Base-by-base conservation (phyloP, 257 asterid species). In the Nicotiana attenuata region DNA sequence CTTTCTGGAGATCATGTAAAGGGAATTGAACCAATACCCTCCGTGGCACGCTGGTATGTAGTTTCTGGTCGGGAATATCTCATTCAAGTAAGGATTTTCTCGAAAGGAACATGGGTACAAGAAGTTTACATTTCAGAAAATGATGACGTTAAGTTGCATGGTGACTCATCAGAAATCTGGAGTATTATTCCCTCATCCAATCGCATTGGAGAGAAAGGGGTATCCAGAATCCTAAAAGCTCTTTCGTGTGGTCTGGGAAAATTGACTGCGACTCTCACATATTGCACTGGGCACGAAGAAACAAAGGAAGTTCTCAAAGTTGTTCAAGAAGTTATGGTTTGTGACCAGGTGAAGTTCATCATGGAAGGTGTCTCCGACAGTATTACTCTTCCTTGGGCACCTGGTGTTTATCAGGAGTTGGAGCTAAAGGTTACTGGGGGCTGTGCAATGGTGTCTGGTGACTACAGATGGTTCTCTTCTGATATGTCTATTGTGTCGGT, bases 271-370 rank as follows among this genome's bases (percentile, higher is more conserved):
- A 84, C 92, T 76, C 88, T 95, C 87, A 81, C 89, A 47, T 95
- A 92, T 87, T 82, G 85, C 66, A 83, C 86, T 81, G 95, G 94
- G 64, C 79, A 81, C 73, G 90, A 91, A 56, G 81, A 77, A 33
- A 85, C 86, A 78, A 93, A 89, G 85, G 97, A 92, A 87, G 88
- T 89, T 85, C 85, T 95, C 82, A 93, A 90, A 87, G 96, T 91
- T 85, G 91, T 87, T 82, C 98, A 95, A 85, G 99, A 95, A 89
- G 89, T 95, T 77, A 95, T 93, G 97, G 98, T 93, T 6, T 95
- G 99, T 68, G 93, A 92, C 82, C 93, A 87, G 89, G 97, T 95
- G 85, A 87, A 87, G 84, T 92, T 95, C 87, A 78, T 65, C 68
- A 83, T 52, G 84, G 87, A 85, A 59, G 83, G 77, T 80, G 85